These are phyloP conservation scores for Zancudomyces culisetae DNA, from an alignment of 371 early-diverging fungal species.

Conservation along the genomic window DNA sequence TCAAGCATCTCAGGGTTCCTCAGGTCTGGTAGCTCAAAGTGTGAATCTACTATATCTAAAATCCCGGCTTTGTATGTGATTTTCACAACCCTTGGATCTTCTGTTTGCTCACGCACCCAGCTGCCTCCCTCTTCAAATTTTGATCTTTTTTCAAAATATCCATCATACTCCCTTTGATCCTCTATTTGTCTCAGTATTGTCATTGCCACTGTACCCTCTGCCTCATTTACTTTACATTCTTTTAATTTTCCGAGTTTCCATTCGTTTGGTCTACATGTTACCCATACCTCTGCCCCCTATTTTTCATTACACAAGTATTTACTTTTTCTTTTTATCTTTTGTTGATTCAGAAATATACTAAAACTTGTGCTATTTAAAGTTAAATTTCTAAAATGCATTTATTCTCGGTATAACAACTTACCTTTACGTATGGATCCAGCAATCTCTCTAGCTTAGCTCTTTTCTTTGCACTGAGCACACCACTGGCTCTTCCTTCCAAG, in stretches of 20 bases:
- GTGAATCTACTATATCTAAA: not conserved
- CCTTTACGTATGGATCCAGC: too few relatives aligned
- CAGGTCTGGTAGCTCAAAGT: slow-evolving; percentile 13
- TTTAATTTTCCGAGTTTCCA: not conserved
- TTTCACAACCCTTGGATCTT: not conserved
- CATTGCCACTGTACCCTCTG: not conserved
- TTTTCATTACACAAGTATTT: not conserved
- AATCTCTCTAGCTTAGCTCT: too few relatives aligned
- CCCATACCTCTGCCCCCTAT: slow-evolving; percentile 2
- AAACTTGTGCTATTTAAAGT: too few relatives aligned
- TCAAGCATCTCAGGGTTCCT: slow-evolving; percentile 75
- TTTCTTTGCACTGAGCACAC: too few relatives aligned
- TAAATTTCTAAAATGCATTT: too few relatives aligned
- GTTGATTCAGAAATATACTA: too few relatives aligned
- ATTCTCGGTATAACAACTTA: too few relatives aligned
- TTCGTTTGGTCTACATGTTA: not conserved
- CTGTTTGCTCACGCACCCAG: not conserved
- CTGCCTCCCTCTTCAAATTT: not conserved
- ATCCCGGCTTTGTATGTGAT: not conserved
- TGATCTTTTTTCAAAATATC: not conserved
- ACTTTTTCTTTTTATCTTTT: not conserved
- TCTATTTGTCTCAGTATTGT: not conserved
- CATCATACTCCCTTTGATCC: not conserved
- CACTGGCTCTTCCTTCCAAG: too few relatives aligned
- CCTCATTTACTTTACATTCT: not conserved